phyloP scores from a whole-genome alignment of 2,329 filamentous ascomycete species.

The Botrytis sinoallii region DNA sequence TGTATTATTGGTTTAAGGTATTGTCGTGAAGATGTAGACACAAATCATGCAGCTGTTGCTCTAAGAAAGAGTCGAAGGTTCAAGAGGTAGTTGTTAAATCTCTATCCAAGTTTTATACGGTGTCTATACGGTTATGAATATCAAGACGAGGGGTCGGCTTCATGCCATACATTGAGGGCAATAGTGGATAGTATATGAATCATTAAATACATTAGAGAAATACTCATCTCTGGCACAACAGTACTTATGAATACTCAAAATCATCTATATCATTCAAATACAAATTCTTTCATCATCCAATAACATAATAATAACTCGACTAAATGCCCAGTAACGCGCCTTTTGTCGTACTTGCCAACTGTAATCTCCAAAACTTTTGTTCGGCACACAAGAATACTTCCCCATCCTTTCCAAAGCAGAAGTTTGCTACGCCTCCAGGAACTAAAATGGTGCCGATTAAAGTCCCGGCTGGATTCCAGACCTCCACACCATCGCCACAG shows the following conservation, averaged over 20 bases:
- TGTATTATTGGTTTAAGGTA: not conserved
- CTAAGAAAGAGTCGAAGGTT: no score
- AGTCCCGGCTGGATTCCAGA: constrained; percentile 49
- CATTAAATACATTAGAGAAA: not conserved
- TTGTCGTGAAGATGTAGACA: no score
- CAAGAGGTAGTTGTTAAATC: not conserved
- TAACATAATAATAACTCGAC: no score
- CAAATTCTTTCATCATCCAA: not conserved
- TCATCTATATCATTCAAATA: not conserved
- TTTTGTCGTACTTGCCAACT: constrained; percentile 23
- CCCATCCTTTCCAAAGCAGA: constrained; percentile 34
- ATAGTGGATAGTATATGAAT: not conserved
- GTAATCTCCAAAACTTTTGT: constrained; percentile 29
- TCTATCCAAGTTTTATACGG: not conserved
- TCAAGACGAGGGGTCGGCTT: not conserved
- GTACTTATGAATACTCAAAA: not conserved
- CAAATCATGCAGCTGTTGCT: not conserved
- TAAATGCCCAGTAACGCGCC: constrained; percentile 26
- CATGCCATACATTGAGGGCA: no score
- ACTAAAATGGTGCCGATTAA: constrained; percentile 50
- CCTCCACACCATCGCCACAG: constrained; percentile 52
- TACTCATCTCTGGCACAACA: not conserved
- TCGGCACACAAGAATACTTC: constrained; percentile 35
- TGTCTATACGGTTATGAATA: not conserved
- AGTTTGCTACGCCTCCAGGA: constrained; percentile 32